Conservation (phyloP, 1,284 basidiomycete species). For the Moesziomyces antarcticus region DNA sequence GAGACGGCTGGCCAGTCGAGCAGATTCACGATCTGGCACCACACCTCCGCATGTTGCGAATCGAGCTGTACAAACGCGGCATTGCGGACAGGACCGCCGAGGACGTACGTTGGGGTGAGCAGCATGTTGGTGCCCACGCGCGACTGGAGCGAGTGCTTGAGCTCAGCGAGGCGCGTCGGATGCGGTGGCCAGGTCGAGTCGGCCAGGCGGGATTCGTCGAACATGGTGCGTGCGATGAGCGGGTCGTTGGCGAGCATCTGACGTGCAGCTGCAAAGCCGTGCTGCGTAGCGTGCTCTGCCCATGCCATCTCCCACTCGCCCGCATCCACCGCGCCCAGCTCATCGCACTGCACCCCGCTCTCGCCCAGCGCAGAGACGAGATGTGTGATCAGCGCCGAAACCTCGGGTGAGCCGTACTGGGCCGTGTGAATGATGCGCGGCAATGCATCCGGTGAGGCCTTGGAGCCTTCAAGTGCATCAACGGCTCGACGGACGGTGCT, state of each 20-base stretch:
- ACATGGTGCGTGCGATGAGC: constrained; percentile 30
- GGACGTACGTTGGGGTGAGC: constrained; percentile 29
- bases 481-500: constrained; percentile 5
- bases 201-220: constrained; percentile 29
- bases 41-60: constrained; percentile 21
- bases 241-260: constrained; percentile 36
- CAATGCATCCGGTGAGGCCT: background rate
- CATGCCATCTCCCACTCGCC: constrained; percentile 16
- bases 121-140: constrained; percentile 11
- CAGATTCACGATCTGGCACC: constrained; percentile 43
- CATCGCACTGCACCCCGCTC: background rate
- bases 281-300: constrained; percentile 24
- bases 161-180: background rate
- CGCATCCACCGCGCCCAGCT: constrained; percentile 17
- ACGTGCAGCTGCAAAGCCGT: constrained; percentile 31
- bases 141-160: constrained; percentile 6
- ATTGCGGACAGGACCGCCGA: constrained; percentile 19
- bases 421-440: constrained; percentile 21
- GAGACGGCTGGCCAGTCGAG: constrained; percentile 39
- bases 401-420: constrained; percentile 25
- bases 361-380: background rate
- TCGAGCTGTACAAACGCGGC: constrained; percentile 11
- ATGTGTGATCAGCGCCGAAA: constrained; percentile 5
- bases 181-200: constrained; percentile 12
- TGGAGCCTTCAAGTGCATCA: background rate